Base-by-base conservation (phyloP, 2,329 filamentous ascomycete genomes). In the Tolypocladium sp. region DNA sequence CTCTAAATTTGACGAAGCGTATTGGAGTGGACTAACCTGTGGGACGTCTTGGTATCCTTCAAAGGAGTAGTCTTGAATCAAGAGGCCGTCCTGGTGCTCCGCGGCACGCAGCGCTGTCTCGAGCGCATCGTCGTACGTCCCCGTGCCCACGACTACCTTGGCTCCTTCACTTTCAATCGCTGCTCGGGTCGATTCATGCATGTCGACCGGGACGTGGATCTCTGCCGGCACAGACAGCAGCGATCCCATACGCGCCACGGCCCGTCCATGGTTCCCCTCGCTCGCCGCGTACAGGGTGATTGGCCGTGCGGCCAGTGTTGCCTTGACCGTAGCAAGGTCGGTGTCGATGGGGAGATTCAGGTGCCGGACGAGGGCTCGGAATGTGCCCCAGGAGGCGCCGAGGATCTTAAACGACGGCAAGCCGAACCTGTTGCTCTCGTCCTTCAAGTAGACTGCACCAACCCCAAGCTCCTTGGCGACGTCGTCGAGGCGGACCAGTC, bases 351-450 rank as follows among this genome's bases (percentile, higher is more conserved):
- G 70, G 0, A 85, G 70, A 2, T 68, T 70, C 0, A 85, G 70
- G 9, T 73, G 69, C 1, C 73, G 67, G 0, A 74, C 68, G 8
- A 90, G 67, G 17, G 86, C 82, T 8, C 82, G 79, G 64, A 84
- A 87, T 3, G 82, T 79, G 0, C 83, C 88, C 88, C 88, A 93
- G 0, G 87, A 89, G 1, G 90, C 89, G 25, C 90, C 90, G 0
- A 92, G 80, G 52, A 92, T 89, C 71, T 94, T 94, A 2, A 92
- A 93, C 0, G 89, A 82, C 0, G 88, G 87, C 2, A 92, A 77
- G 0, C 86, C 85, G 42, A 91, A 83, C 6, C 89, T 81, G 57
- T 73, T 76, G 35, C 82, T 85, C 70, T 93, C 89, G 65, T 92
- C 84, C 67, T 93, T 93, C 63, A 92, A 67, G 42, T 86, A 78